A percentile compares a stretch with the other conserved stretches of the same genome.
Evolutionary conservation across 2,329 filamentous ascomycete species (phyloP).

Genomic region (Metarhizium guizhouense): DNA sequence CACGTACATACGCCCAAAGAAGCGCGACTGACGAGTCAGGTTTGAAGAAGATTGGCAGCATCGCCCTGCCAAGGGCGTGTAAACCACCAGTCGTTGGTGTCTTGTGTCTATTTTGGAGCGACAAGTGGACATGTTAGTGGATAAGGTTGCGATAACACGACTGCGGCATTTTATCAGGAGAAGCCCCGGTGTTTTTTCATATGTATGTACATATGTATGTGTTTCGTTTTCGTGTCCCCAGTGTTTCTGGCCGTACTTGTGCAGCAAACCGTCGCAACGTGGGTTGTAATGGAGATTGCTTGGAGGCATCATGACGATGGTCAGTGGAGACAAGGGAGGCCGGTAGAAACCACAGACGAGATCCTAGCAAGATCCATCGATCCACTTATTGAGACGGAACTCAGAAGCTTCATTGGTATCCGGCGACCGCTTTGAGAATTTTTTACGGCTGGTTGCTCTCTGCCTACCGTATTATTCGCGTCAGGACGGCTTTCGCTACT

Average conservation of each 20-base stretch:
- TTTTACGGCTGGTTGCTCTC: not conserved
- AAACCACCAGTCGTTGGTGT: slow-evolving; percentile 4
- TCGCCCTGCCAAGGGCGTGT: slow-evolving; percentile 3
- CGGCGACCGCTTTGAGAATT: not conserved
- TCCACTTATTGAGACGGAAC: slow-evolving; percentile 7
- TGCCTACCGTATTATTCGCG: not conserved
- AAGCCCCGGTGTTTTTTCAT: slow-evolving; percentile 9
- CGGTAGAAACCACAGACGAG: not conserved
- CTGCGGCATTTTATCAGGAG: slow-evolving; percentile 21
- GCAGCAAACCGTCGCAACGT: slow-evolving; percentile 3
- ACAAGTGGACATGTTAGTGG: slow-evolving; percentile 14
- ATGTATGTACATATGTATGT: not conserved
- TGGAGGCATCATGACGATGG: slow-evolving; percentile 7
- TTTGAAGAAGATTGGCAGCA: not conserved
- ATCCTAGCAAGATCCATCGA: slow-evolving; percentile 8
- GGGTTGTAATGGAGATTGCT: slow-evolving; percentile 3
- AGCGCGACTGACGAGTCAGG: slow-evolving; percentile 1
- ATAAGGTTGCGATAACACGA: slow-evolving; percentile 16
- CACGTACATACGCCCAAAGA: not conserved
- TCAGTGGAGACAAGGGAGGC: slow-evolving; percentile 6
- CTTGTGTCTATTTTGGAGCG: slow-evolving; percentile 6
- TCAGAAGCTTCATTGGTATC: not conserved
- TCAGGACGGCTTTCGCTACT: not conserved
- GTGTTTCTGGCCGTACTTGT: slow-evolving; percentile 4
- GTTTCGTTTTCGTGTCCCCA: slow-evolving; percentile 19